A percentile compares a stretch with the other conserved stretches of the same genome.
Conservation (phyloP, 1,284 basidiomycete species). For the Apiotrichum akiyoshidainum region DNA sequence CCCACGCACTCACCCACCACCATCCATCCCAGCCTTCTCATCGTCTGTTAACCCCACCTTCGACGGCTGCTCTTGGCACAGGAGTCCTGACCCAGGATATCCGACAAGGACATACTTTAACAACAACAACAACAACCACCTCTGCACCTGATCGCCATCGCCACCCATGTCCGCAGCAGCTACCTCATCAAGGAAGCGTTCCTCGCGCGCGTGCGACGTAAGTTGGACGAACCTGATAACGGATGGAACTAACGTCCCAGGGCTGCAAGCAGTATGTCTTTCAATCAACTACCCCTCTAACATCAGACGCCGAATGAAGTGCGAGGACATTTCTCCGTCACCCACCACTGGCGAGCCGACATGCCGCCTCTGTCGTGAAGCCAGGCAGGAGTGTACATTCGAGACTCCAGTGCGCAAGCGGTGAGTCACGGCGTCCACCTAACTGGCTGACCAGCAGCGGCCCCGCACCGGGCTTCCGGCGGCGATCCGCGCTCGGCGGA, state of each 20-base stretch:
- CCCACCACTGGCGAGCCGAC: constrained; percentile 12
- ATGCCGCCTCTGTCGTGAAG: constrained; percentile 30
- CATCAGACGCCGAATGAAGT: constrained; percentile 32
- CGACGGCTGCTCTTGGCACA: too few relatives aligned
- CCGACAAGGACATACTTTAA: too few relatives aligned
- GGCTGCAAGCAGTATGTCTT: constrained; percentile 21
- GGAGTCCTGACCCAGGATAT: too few relatives aligned
- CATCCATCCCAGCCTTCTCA: too few relatives aligned
- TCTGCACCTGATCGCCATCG: background rate
- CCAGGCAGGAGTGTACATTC: constrained; percentile 25
- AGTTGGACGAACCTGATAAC: constrained; percentile 7
- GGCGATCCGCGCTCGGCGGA: constrained; percentile 3
- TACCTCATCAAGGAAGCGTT: constrained; percentile 15
- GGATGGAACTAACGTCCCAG: constrained; percentile 11
- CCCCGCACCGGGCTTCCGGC: constrained; percentile 18
- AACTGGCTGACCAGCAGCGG: constrained; percentile 4
- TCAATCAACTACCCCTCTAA: background rate
- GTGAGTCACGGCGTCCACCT: constrained; percentile 10
- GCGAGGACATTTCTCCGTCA: constrained; percentile 20
- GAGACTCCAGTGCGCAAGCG: constrained; percentile 31
- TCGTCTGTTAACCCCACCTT: too few relatives aligned
- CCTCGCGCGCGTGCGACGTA: constrained; percentile 30
- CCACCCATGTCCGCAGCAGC: constrained; percentile 2
- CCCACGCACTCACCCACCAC: too few relatives aligned
- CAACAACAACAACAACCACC: too few relatives aligned